Evolutionary conservation across 495 filamentous ascomycete genomes (phyloP).

Genomic region (Glonium stellatum): DNA sequence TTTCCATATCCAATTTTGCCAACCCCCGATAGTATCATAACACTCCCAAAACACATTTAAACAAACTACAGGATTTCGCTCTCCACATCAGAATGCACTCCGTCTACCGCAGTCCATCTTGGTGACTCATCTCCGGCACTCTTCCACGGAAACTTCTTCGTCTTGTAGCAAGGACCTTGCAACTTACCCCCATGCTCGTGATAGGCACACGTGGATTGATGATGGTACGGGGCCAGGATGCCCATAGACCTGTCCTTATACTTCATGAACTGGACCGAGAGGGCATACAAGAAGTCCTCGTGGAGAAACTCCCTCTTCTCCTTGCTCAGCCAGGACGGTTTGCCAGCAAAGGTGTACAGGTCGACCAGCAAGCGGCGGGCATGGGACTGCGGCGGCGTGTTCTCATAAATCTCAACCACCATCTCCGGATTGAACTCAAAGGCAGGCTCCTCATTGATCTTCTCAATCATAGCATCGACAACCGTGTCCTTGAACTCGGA

Average conservation of each 20-base stretch:
- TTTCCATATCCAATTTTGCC: too few relatives aligned
- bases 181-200: background rate
- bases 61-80: background rate
- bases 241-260: background rate
- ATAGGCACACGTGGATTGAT: background rate
- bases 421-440: background rate
- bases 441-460: background rate
- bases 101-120: background rate
- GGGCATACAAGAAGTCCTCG: conserved; percentile 2
- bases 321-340: background rate
- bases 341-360: background rate
- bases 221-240: background rate
- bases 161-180: background rate
- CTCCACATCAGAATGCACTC: background rate
- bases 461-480: conserved; percentile 1
- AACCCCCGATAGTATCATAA: background rate
- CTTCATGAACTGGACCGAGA: background rate
- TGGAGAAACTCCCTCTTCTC: conserved; percentile 1
- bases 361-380: conserved; percentile 1
- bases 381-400: background rate
- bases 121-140: background rate
- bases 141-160: background rate
- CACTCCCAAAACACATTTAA: background rate
- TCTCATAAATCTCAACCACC: background rate
- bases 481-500: conserved; percentile 5